Percentiles rank a stretch among this genome's conserved stretches.
Conservation (phyloP, 768 basidiomycete genomes). For the Mrakia gelida region DNA sequence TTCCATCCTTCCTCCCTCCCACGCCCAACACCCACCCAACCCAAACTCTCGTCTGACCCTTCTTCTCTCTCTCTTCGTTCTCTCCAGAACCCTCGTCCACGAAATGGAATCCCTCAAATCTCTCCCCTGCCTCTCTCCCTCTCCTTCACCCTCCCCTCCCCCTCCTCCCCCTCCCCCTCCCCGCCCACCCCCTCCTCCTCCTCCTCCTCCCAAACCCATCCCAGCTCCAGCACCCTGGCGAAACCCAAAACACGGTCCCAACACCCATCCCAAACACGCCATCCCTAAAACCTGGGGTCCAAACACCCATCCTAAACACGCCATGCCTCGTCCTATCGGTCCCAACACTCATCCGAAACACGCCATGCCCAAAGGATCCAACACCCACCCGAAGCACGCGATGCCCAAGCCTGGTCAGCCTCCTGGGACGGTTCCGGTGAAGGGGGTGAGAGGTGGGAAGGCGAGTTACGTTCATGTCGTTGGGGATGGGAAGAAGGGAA, state of each 20-base stretch:
- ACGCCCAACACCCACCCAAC: background rate
- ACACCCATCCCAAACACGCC: conserved; percentile 5
- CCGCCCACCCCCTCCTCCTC: background rate
- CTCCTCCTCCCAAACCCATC: background rate
- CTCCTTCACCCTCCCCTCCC: background rate
- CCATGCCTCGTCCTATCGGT: conserved; percentile 7
- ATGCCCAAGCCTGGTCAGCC: background rate
- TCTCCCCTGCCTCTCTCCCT: background rate
- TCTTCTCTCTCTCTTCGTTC: background rate
- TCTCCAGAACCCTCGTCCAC: background rate
- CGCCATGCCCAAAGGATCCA: background rate
- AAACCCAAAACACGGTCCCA: conserved; percentile 5
- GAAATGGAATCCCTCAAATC: conserved; percentile 12
- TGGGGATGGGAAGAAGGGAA: background rate
- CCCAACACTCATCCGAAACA: conserved; percentile 6
- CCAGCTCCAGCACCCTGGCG: background rate
- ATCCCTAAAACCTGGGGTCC: conserved; percentile 1
- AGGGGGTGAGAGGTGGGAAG: background rate
- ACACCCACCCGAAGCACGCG: background rate
- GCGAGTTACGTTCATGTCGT: background rate
- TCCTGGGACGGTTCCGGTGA: background rate
- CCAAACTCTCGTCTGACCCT: background rate
- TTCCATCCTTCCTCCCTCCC: background rate
- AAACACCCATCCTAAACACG: conserved; percentile 11
- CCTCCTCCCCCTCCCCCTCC: background rate